Base-by-base conservation (phyloP, 83 land plant genomes). In the Picea abies region DNA sequence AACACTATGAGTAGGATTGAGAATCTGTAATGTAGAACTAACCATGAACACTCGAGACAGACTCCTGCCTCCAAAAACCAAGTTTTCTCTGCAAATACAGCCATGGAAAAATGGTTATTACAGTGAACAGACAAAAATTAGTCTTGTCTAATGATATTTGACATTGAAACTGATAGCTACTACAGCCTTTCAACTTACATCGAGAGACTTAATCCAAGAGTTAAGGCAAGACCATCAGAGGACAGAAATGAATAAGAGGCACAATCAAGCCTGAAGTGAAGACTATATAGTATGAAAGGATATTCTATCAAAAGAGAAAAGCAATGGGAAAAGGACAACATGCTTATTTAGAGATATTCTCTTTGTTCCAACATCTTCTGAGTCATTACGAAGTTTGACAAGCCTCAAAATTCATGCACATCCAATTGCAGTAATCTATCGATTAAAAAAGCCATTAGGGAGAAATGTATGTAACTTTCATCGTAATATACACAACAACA, bases 11-110 rank as follows among this genome's bases (percentile, higher is more conserved):
- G 22, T 32, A 39, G 76, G n/a, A 72, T 41, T 41, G n/a, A 71
- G 22, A 71, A 7, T 71, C 20, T 71, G 0, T 39, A 9, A 41
- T 44, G 8, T 72, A 20, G 76, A 72, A 41, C 90, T 88, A 37
- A 88, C 6, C 11, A 78, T 64, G 79, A n/a, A 83, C 79, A 81
- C 80, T 83, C 58, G 85, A 70, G 39, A 81, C 56, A 19, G 82
- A 47, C 56, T 81, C 84, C 10, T 71, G 79, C 79, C 81, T 88
- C 90, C 83, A 82, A 83, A 83, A 85, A 56, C 90, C 85, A 69
- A 85, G 78, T 79, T 83, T 77, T 79, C 85, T 83, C 90, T 88
- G 90, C 73, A 87, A 64, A 6, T 49, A 82, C 64, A 62, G 47
- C 4, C 23, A 72, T 41, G 25, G 49, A 3, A 78, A 26, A 65